These are phyloP conservation scores for Salvia rosmarinus DNA, from an alignment of 257 asterid genomes.

Conservation along the genomic window DNA sequence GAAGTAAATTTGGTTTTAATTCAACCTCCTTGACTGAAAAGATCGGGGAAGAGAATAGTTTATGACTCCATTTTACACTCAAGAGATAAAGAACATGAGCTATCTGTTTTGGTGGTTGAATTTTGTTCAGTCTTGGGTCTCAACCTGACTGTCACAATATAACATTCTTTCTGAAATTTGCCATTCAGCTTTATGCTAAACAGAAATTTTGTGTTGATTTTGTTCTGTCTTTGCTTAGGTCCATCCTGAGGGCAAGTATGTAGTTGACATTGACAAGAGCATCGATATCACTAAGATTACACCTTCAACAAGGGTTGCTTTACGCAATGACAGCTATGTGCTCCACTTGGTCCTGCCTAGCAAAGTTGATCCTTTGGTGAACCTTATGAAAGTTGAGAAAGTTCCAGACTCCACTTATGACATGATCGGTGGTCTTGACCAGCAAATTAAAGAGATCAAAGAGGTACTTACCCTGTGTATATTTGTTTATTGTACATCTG, in stretches of 20 bases:
- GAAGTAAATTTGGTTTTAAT: neutral
- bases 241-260: slow-evolving; percentile 90
- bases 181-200: neutral
- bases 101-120: slow-evolving; percentile 4
- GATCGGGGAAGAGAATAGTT: neutral
- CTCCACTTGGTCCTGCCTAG: slow-evolving; percentile 92
- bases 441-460: slow-evolving; percentile 93
- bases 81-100: neutral
- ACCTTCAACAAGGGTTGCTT: slow-evolving; percentile 94
- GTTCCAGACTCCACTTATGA: slow-evolving; percentile 97
- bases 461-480: slow-evolving; percentile 55
- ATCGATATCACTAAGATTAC: slow-evolving; percentile 90
- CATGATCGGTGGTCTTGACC: slow-evolving; percentile 99
- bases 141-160: neutral
- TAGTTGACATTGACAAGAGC: slow-evolving; percentile 85
- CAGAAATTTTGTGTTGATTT: slow-evolving; percentile 12
- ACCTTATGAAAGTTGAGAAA: slow-evolving; percentile 97
- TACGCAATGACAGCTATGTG: slow-evolving; percentile 92
- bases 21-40: neutral
- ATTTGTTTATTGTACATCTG: slow-evolving; percentile 18
- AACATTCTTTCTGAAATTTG: neutral
- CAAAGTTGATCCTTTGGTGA: slow-evolving; percentile 93
- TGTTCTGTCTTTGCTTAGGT: slow-evolving; percentile 52
- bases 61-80: neutral
- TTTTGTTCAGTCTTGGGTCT: neutral